These are phyloP conservation scores for Mycena polygramma DNA, from an alignment of 768 basidiomycete species.

Conservation along the genomic window DNA sequence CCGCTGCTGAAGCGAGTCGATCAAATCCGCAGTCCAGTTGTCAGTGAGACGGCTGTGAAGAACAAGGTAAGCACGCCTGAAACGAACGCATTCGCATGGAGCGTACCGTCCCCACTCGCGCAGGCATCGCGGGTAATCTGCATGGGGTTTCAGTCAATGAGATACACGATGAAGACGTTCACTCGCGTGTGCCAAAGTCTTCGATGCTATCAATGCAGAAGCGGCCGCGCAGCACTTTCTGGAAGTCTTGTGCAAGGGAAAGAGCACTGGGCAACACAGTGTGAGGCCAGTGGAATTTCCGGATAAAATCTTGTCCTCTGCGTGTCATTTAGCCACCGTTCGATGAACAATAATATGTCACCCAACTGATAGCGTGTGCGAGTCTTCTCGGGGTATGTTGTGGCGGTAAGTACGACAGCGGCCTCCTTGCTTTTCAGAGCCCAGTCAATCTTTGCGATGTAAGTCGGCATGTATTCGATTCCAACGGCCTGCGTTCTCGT, in stretches of 20 bases:
- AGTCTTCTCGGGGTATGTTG: slow-evolving; percentile 59
- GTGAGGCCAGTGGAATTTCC: slow-evolving; percentile 69
- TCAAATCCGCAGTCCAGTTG: slow-evolving; percentile 39
- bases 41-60: slow-evolving; percentile 42
- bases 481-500: slow-evolving; percentile 48
- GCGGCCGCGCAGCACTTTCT: slow-evolving; percentile 60
- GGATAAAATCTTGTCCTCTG: slow-evolving; percentile 66
- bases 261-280: slow-evolving; percentile 71
- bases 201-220: slow-evolving; percentile 72
- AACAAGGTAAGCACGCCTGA: too few relatives aligned
- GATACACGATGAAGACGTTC: not conserved
- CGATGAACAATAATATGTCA: not conserved
- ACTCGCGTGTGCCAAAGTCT: slow-evolving; percentile 64
- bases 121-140: slow-evolving; percentile 73
- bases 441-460: slow-evolving; percentile 61
- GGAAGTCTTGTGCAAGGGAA: slow-evolving; percentile 61
- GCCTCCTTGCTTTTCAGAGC: slow-evolving; percentile 56
- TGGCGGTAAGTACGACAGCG: slow-evolving; percentile 57
- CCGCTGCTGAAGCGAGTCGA: slow-evolving; percentile 31
- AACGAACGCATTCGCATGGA: not conserved
- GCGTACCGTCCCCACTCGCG: slow-evolving; percentile 73
- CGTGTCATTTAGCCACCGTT: not conserved
- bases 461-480: slow-evolving; percentile 53
- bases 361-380: slow-evolving; percentile 61
- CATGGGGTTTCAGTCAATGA: slow-evolving; percentile 14